phyloP scores from a whole-genome alignment of 441 rosid genomes.

The Hypseocharis bilobata region DNA sequence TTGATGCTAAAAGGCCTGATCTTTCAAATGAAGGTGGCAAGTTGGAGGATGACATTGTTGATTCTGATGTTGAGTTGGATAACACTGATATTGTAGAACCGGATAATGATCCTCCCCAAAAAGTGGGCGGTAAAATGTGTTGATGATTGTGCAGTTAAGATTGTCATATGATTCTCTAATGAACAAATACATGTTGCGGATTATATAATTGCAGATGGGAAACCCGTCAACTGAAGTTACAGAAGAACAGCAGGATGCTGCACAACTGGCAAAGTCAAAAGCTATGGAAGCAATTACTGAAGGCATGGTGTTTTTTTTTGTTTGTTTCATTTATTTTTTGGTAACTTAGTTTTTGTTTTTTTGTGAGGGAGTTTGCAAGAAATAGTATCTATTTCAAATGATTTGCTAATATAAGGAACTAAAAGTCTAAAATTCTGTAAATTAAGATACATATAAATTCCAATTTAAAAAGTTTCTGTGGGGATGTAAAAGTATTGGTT shows the following conservation, averaged over 20 bases:
- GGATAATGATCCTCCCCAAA: slow-evolving; percentile 46
- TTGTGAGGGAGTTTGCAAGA: too few species aligned
- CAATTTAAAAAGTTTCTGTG: too few species aligned
- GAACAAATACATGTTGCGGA: slow-evolving; percentile 11
- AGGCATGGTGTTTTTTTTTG: slow-evolving; percentile 26
- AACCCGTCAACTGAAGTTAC: slow-evolving; percentile 41
- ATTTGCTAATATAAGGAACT: too few species aligned
- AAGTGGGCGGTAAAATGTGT: slow-evolving; percentile 21
- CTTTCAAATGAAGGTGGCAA: slow-evolving; percentile 20
- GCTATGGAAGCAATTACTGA: slow-evolving; percentile 39
- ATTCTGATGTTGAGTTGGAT: slow-evolving; percentile 48
- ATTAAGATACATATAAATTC: too few species aligned
- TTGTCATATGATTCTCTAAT: not conserved
- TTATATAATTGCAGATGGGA: slow-evolving; percentile 42
- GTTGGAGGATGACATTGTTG: slow-evolving; percentile 29
- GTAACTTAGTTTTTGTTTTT: too few species aligned
- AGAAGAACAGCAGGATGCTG: slow-evolving; percentile 46
- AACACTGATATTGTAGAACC: slow-evolving; percentile 40
- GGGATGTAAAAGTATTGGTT: too few species aligned
- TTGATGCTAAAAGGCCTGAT: slow-evolving; percentile 25
- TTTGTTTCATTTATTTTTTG: too few species aligned
- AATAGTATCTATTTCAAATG: too few species aligned
- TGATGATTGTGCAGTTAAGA: not conserved
- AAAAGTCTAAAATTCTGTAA: too few species aligned
- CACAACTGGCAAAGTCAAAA: slow-evolving; percentile 36